Evolutionary conservation across 768 basidiomycete genomes (phyloP).

Genomic region (Auricularia sp.): DNA sequence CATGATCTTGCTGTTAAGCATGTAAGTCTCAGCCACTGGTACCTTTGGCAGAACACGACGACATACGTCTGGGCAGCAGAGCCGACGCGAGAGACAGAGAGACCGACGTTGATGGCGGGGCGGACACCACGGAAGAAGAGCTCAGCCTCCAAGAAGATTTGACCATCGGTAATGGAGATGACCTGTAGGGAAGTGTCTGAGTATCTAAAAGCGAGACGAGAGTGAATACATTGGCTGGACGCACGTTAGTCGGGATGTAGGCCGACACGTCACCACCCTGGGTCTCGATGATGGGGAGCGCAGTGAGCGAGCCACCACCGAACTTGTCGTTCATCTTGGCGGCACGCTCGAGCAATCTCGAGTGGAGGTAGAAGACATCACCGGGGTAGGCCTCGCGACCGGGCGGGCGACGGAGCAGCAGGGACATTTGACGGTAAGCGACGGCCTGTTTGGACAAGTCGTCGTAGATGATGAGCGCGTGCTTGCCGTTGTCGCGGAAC

Average conservation of each 20-base stretch:
- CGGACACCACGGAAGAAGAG: constrained; percentile 99
- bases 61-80: constrained; percentile 98
- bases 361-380: constrained; percentile 99
- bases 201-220: not conserved
- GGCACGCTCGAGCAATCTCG: constrained; percentile 98
- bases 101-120: constrained; percentile 99
- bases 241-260: constrained; percentile 88
- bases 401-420: constrained; percentile 98
- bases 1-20: constrained; percentile 76
- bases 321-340: constrained; percentile 99
- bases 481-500: constrained; percentile 99
- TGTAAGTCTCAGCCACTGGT: not conserved
- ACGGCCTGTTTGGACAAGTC: constrained; percentile 99
- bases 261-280: constrained; percentile 99
- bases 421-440: constrained; percentile 99
- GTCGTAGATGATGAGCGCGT: constrained; percentile 98
- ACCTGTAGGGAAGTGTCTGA: constrained; percentile 47
- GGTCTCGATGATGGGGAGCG: constrained; percentile 98
- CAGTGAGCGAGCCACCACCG: constrained; percentile 97
- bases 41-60: not conserved
- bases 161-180: constrained; percentile 99
- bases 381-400: constrained; percentile 99
- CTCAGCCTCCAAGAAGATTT: constrained; percentile 99
- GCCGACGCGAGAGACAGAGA: constrained; percentile 99
- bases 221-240: constrained; percentile 15